Evolutionary conservation across 1,284 basidiomycete genomes (phyloP).

Genomic region (Rhodofomes roseus): DNA sequence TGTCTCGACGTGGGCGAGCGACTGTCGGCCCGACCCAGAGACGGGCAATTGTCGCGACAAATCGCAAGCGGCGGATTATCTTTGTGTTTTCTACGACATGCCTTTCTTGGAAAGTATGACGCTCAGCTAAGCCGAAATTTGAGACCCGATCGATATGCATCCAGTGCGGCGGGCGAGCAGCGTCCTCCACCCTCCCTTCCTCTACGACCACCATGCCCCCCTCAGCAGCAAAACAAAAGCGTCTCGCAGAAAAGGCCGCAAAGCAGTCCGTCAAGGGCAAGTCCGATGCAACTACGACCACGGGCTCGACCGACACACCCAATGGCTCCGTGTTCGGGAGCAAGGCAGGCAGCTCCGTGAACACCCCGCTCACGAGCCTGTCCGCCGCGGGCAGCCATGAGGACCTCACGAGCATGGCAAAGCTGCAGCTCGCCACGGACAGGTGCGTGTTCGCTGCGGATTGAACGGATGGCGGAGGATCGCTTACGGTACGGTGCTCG

Average conservation of each 20-base stretch:
- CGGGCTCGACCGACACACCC: constrained; percentile 52
- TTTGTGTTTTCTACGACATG: neutral
- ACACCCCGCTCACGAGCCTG: constrained; percentile 77
- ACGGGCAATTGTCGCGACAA: neutral
- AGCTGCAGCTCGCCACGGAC: constrained; percentile 84
- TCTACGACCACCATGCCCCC: constrained; percentile 51
- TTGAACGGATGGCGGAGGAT: neutral
- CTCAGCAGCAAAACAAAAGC: constrained; percentile 81
- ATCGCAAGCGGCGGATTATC: neutral
- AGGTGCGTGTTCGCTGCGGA: constrained; percentile 46
- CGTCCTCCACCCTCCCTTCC: constrained; percentile 1
- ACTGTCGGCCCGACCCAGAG: neutral
- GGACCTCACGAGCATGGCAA: constrained; percentile 80
- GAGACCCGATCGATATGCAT: constrained; percentile 15
- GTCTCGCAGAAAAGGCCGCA: constrained; percentile 87
- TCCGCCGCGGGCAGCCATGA: constrained; percentile 75
- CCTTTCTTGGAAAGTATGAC: neutral
- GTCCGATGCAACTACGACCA: constrained; percentile 41
- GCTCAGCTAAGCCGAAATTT: constrained; percentile 25
- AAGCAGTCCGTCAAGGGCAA: no score
- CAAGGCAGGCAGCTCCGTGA: constrained; percentile 39
- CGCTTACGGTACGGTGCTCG: neutral
- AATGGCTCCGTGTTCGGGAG: constrained; percentile 56
- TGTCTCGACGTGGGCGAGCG: neutral
- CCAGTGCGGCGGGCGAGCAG: constrained; percentile 1